Percentiles rank a stretch among this genome's conserved stretches.
Conservation (phyloP, 768 basidiomycete genomes). For the Trametes punicea region DNA sequence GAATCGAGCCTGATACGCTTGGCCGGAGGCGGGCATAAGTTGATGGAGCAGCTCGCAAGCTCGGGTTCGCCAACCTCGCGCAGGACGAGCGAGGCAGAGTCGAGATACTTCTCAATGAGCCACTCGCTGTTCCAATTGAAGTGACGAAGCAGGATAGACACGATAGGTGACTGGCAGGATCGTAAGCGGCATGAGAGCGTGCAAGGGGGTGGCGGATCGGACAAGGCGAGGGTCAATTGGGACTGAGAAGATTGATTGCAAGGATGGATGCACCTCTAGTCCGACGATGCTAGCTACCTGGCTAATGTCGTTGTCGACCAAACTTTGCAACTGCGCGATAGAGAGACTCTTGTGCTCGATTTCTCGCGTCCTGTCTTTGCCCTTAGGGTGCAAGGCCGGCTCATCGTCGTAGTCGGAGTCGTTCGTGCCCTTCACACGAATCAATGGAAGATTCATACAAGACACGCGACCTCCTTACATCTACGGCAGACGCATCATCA, state of each 20-base stretch:
- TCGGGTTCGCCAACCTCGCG: conserved; percentile 30
- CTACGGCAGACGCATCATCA: conserved; percentile 19
- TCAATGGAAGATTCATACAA: not conserved
- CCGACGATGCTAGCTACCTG: conserved; percentile 29
- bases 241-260: conserved; percentile 3
- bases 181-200: no score
- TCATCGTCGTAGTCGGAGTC: conserved; percentile 24
- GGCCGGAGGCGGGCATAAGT: conserved; percentile 22
- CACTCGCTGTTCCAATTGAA: conserved; percentile 95
- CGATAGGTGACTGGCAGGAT: conserved; percentile 65
- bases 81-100: conserved; percentile 73
- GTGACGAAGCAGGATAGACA: conserved; percentile 76
- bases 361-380: conserved; percentile 23
- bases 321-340: conserved; percentile 21
- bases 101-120: conserved; percentile 95
- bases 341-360: conserved; percentile 26
- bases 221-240: conserved; percentile 3
- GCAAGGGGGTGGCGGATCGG: not conserved
- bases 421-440: conserved; percentile 19
- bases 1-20: conserved; percentile 28
- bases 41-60: conserved; percentile 26
- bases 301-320: conserved; percentile 25
- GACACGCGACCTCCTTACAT: conserved; percentile 15
- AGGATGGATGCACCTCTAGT: conserved; percentile 26
- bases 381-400: conserved; percentile 22